Evolutionary conservation across 164 flowering plant species (phyloP).

Genomic region (Liquidambar formosana): DNA sequence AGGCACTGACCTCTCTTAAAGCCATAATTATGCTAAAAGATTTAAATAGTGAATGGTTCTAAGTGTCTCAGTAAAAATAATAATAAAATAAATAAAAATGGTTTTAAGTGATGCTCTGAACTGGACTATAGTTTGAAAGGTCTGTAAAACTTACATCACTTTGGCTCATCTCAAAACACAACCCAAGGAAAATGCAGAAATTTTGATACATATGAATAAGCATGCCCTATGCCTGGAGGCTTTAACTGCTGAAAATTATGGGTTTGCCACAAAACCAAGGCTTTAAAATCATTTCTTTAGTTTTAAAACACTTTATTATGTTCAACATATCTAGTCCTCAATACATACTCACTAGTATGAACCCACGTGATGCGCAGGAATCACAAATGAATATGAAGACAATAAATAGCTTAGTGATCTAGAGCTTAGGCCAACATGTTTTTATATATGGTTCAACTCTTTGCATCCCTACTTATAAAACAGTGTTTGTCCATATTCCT

Average conservation of each 20-base stretch:
- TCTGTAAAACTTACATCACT: too few species aligned
- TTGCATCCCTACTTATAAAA: too few species aligned
- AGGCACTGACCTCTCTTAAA: background rate
- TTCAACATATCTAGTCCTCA: background rate
- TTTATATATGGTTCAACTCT: too few species aligned
- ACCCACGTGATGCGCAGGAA: too few species aligned
- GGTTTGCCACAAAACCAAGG: background rate
- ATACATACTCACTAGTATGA: background rate
- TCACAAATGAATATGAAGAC: too few species aligned
- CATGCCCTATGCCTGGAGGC: background rate
- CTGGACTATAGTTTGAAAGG: background rate
- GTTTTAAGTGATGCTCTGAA: background rate
- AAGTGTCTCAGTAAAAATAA: too few species aligned
- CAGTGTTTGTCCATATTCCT: too few species aligned
- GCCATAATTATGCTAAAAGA: background rate
- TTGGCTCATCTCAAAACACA: background rate
- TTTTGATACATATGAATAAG: too few species aligned
- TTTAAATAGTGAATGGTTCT: background rate
- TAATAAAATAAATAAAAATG: too few species aligned
- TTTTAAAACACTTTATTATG: background rate
- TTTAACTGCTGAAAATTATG: background rate
- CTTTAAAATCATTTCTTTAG: background rate
- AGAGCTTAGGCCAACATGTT: too few species aligned
- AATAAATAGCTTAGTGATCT: too few species aligned
- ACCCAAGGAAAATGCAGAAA: background rate